Percentiles rank a stretch among this genome's conserved stretches.
Evolutionary conservation across 306 rosid genomes (phyloP).

Genomic region (Prunus persica): Prunus_persica_NCBIv2 NC_034009.1:34942001-34942500

Average conservation of each 20-base stretch:
- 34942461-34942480: neutral
- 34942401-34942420: neutral
- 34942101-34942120: constrained; percentile 1
- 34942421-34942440: neutral
- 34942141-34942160: neutral
- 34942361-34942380: neutral
- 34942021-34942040: neutral
- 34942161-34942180: constrained; percentile 14
- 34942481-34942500: neutral
- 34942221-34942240: neutral
- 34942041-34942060: neutral
- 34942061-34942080: constrained; percentile 2
- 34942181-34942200: neutral
- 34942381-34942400: neutral
- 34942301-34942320: neutral
- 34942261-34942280: neutral
- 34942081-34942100: neutral
- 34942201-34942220: constrained; percentile 8
- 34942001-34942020: neutral
- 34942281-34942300: neutral
- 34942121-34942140: neutral
- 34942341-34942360: neutral
- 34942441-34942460: neutral
- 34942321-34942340: neutral
- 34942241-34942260: neutral